Base-by-base conservation (phyloP, 768 basidiomycete species). In the Pleurotus cornucopiae region DNA sequence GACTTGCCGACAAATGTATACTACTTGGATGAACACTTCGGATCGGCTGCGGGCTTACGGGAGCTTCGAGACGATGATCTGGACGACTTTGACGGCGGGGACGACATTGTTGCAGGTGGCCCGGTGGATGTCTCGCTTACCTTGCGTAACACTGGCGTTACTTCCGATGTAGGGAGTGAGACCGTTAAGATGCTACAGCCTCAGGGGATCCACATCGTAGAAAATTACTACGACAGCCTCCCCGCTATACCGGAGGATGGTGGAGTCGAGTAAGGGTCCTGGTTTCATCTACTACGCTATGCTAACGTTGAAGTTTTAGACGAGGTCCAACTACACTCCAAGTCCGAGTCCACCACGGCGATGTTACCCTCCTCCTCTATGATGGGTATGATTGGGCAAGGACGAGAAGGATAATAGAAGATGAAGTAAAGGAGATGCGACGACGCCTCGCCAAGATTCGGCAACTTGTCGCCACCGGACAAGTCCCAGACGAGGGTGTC, bases 301-400 rank as follows among this genome's bases (percentile, higher is more conserved):
- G 16, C 13, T 38, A 49, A 46, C 6, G 12, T 18, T 58, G 43
- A 16, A 45, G 51, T 44, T 43, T 4, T 44, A 83, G 80, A 45
- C 62, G 67, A 25, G 77, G 76, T 9, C 77, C 80, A 30, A 79
- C 80, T 6, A 74, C 67, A 21, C 58, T 85, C n/a, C 78, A 72
- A 25, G 63, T 89, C 56, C 77, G 83, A 21, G 62, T 91, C 4
- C 75, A 79, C 43, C 71, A 88, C 43, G 84, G 82, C 54, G 79
- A 89, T 60, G 68, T 89, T 47, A 79, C 79, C 1, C 63, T 98
- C 20, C 79, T 86, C 51, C 77, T 99, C 2, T 91, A 97, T 65
- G 92, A 94, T 56, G 97, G 97, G 1, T 99, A 94, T 63, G 97
- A 99, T 66, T 99, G 97, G 95, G 70, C 66, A 1, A 78, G 78